phyloP scores from a whole-genome alignment of 371 early-diverging fungal genomes.

The Rhizopus microsporus region DNA sequence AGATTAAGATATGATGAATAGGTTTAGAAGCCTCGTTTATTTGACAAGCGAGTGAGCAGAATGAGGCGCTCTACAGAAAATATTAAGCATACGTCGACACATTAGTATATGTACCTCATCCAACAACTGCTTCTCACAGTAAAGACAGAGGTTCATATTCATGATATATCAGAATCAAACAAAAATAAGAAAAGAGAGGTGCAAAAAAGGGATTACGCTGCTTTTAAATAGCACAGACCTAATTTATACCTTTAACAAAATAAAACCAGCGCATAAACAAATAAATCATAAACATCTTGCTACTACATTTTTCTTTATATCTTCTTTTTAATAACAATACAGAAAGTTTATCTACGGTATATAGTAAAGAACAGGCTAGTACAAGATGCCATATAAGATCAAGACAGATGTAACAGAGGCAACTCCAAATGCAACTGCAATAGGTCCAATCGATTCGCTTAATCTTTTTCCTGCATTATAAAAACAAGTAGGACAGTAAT shows the following conservation, averaged over 20 bases:
- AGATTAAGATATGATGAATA: background rate
- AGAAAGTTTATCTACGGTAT: background rate
- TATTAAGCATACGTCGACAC: background rate
- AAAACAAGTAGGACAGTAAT: conserved; percentile 46
- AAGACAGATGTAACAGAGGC: conserved; percentile 39
- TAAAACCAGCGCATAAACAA: no score
- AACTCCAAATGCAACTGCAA: conserved; percentile 38
- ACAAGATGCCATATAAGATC: conserved; percentile 35
- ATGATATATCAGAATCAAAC: conserved; percentile 6
- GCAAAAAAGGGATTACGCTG: background rate
- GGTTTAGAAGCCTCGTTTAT: conserved; percentile 32
- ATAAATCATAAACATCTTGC: no score
- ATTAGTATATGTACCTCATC: conserved; percentile 17
- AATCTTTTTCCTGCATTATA: conserved; percentile 37
- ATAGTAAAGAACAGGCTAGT: conserved; percentile 3
- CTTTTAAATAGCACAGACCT: background rate
- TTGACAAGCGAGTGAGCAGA: conserved; percentile 26
- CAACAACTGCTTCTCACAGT: conserved; percentile 27
- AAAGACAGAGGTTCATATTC: conserved; percentile 30
- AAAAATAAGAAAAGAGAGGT: conserved; percentile 8
- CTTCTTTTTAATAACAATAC: background rate
- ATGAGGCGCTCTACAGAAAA: conserved; percentile 18
- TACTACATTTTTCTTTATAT: background rate
- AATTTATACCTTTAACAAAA: no score
- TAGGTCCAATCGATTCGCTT: conserved; percentile 26